Conservation (phyloP, 2,329 filamentous ascomycete species). For the Parastagonospora avenae region DNA sequence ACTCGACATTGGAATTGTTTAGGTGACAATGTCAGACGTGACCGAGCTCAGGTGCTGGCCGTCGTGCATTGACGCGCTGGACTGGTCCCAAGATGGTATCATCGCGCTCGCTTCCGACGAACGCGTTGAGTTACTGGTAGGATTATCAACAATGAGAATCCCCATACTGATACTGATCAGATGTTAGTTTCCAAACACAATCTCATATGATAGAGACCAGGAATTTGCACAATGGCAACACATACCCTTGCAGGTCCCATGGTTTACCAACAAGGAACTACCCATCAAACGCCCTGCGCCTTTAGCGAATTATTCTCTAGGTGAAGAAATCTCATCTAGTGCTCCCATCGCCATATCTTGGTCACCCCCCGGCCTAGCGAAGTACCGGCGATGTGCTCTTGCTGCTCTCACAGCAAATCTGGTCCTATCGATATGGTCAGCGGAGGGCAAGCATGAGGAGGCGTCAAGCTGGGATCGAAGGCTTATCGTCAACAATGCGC, state of each 20-base stretch:
- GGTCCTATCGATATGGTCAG: constrained; percentile 62
- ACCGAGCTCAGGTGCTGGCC: constrained; percentile 53
- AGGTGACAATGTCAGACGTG: constrained; percentile 37
- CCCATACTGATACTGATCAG: constrained; percentile 5
- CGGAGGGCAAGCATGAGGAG: constrained; percentile 49
- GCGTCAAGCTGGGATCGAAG: constrained; percentile 58
- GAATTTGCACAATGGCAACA: constrained; percentile 44
- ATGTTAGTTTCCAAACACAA: constrained; percentile 41
- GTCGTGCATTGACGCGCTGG: constrained; percentile 57
- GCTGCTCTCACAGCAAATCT: constrained; percentile 63
- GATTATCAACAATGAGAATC: constrained; percentile 2
- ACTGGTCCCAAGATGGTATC: constrained; percentile 64
- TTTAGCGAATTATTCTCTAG: constrained; percentile 58
- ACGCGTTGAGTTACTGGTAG: constrained; percentile 58
- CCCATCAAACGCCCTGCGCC: constrained; percentile 53
- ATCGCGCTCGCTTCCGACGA: constrained; percentile 63
- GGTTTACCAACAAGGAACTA: constrained; percentile 58
- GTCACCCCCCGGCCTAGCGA: constrained; percentile 62
- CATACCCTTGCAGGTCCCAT: constrained; percentile 54
- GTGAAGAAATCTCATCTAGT: constrained; percentile 63
- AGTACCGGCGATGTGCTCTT: constrained; percentile 59
- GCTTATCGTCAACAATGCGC: constrained; percentile 57
- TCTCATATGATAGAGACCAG: constrained; percentile 32
- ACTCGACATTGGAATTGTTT: too few species aligned
- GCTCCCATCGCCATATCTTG: constrained; percentile 58